Evolutionary conservation across 2,329 filamentous ascomycete species (phyloP), one percentile per base, ranked within the genome.

Genomic region (Aspergillus sp.): DNA sequence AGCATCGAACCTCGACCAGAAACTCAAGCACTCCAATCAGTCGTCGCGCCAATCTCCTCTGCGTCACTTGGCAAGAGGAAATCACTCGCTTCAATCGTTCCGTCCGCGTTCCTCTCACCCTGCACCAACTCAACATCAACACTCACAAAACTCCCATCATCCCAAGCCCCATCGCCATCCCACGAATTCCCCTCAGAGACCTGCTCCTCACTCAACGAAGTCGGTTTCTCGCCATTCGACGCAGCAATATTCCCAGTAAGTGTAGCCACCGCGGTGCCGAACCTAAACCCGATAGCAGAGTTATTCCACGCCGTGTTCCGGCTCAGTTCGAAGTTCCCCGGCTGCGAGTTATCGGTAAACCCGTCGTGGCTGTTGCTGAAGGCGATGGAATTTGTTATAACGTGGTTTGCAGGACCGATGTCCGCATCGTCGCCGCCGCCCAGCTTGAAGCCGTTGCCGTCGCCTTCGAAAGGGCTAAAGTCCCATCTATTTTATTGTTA

Each of bases 381-480:
- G 2, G 61, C 61, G 13, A 62, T 62, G 38, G 54, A 56, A 43
- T 63, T 63, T 12, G 47, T 60, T 20, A 63, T 20, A 15, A 55
- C 34, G 57, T 63, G 61, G 53, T 63, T 58, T 9, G 59, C 59
- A 1, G 59, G 59, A 2, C 55, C 59, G 9, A 55, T 63, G 17
- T 62, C 59, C 2, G 51, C 59, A 4, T 56, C 61, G 32, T 60
- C 55, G 42, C 61, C 61, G 39, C 61, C 61, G 32, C 61, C 61
- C 11, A 63, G 59, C 11, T 63, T 63, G 50, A 56, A 63, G n/a
- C 61, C 61, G 38, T 63, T 63, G 22, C 61, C 61, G 49, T 63
- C 61, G 12, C 61, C 61, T 57, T 63, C 57, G 39, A 63, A 63
- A 13, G 61, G 59, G 11, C 52, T 48, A 53, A 63, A 63, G 17